These are phyloP conservation scores for Heliosperma pusillum DNA, from an alignment of 148 eudicot species.

Conservation along the genomic window DNA sequence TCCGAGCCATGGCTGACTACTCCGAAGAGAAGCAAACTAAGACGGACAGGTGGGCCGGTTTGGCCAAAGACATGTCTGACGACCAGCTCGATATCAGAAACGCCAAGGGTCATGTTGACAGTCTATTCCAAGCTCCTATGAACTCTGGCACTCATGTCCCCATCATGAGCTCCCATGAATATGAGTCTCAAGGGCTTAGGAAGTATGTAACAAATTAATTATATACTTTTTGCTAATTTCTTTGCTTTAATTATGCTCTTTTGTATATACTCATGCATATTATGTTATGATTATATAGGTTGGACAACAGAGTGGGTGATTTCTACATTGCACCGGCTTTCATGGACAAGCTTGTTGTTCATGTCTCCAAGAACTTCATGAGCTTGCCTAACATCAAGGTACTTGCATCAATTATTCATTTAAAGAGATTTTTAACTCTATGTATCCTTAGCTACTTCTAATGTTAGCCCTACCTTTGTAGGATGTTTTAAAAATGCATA, in stretches of 20 bases:
- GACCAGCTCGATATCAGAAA: conserved; percentile 84
- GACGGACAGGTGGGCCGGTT: conserved; percentile 62
- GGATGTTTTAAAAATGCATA: too few species aligned
- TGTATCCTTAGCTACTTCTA: too few species aligned
- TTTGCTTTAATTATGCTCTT: too few species aligned
- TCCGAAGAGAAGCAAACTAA: conserved; percentile 49
- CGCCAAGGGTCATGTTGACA: conserved; percentile 78
- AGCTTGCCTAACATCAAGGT: conserved; percentile 93
- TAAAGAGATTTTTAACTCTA: too few species aligned
- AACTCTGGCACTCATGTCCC: conserved; percentile 57
- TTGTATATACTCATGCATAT: too few species aligned
- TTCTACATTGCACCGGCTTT: conserved; percentile 92
- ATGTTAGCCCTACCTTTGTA: too few species aligned
- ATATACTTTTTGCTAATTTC: neutral
- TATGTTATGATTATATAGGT: conserved; percentile 26
- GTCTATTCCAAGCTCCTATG: conserved; percentile 75
- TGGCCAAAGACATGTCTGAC: conserved; percentile 52
- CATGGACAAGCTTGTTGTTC: conserved; percentile 97
- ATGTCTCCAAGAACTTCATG: conserved; percentile 87
- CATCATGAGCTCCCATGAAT: conserved; percentile 58
- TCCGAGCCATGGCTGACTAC: conserved; percentile 39
- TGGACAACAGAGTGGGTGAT: conserved; percentile 76
- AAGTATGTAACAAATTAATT: conserved; percentile 24
- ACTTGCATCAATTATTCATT: neutral
- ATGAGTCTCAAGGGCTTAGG: conserved; percentile 54